Base-by-base conservation (phyloP, 2,329 filamentous ascomycete genomes). In the Xylaria sp. region DNA sequence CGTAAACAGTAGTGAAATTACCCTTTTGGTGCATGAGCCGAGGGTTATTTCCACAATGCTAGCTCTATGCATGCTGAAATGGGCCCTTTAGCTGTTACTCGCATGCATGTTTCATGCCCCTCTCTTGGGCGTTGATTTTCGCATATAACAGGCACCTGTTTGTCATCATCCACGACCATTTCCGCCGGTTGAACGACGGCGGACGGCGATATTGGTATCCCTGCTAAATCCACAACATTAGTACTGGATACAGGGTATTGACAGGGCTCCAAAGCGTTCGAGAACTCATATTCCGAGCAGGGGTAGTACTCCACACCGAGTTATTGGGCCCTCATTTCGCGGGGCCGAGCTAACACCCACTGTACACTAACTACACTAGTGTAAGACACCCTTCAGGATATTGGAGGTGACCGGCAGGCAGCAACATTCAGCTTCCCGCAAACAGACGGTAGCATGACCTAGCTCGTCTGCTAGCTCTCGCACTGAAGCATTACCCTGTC, bases 241-340 rank as follows among this genome's bases (percentile, higher is more conserved):
- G 35, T 47, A 3, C 31, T 40, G 33, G 33, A 25, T 23, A 49
- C 48, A 60, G 49, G 49, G 47, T 27, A 43, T 33, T 37, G 44
- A 49, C 48, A 60, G 49, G 49, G 47, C 35, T 49, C 41, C 40
- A 49, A 54, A 44, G 44, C 55, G 55, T 62, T 62, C 55, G 60
- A 62, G 49, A 62, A 62, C 55, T 23, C 51, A 23, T 53, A 43
- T 49, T 38, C 21, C 43, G 40, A 46, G 41, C 60, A 58, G 44
- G 60, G 44, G 37, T 49, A 10, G 13, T 1, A 38, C 55, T 49
- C 60, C 60, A 54, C 37, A 49, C 38, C 43, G 37, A 27, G 41
- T 53, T 58, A 37, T 54, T 59, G 49, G 59, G 49, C 13, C 35
- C 38, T 44, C 37, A 19, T 25, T 58, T 48, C 55, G 31, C 58